Conservation (phyloP, 2,329 filamentous ascomycete genomes). For the Aspergillus oerlinghausenensis region DNA sequence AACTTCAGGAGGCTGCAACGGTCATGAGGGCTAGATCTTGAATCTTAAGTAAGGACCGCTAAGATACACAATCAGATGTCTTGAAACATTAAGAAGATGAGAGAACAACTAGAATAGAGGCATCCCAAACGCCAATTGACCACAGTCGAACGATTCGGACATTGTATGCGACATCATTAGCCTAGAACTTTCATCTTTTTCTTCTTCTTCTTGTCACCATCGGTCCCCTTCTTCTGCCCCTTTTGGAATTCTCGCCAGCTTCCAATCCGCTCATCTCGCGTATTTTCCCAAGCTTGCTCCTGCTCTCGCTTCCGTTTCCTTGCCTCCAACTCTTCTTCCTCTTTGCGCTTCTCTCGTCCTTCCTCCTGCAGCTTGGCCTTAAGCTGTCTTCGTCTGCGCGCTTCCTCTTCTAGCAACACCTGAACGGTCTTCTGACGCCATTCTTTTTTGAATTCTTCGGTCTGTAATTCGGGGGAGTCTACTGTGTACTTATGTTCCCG, state of each 20-base stretch:
- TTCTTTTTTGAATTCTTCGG: conserved; percentile 72
- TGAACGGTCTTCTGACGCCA: conserved; percentile 89
- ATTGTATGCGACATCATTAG: conserved; percentile 16
- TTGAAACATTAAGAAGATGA: neutral
- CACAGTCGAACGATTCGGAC: neutral
- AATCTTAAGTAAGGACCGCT: neutral
- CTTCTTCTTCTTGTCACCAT: conserved; percentile 56
- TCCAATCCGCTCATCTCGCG: conserved; percentile 81
- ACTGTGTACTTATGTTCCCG: conserved; percentile 90
- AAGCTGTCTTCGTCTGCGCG: conserved; percentile 74
- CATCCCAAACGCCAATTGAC: neutral
- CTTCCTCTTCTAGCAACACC: conserved; percentile 90
- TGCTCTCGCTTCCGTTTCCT: conserved; percentile 84
- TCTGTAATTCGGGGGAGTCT: conserved; percentile 77
- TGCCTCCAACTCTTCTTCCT: conserved; percentile 77
- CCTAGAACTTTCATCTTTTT: conserved; percentile 48
- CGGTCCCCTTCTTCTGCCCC: conserved; percentile 52
- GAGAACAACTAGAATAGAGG: neutral
- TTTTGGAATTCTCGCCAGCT: conserved; percentile 94
- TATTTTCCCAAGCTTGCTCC: conserved; percentile 93
- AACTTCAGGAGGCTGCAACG: too few species aligned
- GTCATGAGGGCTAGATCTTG: too few species aligned
- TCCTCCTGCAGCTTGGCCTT: conserved; percentile 97
- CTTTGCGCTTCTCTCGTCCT: conserved; percentile 77
- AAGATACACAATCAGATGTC: neutral